These are phyloP conservation scores for Smithsoniella earleae DNA, from an alignment of 163 green algal species.

Conservation along the genomic window DNA sequence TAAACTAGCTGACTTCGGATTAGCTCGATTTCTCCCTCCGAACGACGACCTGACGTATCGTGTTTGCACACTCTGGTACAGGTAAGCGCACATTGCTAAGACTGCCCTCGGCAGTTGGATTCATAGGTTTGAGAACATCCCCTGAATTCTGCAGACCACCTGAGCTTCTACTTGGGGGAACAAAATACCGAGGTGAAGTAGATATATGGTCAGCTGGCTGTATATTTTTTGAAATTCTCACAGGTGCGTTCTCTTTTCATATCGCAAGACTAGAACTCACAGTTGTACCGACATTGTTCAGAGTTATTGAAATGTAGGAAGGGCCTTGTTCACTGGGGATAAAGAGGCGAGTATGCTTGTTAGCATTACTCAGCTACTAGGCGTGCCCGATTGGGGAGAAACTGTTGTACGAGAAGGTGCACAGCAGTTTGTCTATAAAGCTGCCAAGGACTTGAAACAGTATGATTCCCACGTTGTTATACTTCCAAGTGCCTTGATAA, in stretches of 20 bases:
- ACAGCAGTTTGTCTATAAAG: neutral
- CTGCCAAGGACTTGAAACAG: conserved; percentile 13
- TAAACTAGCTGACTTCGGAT: conserved; percentile 52
- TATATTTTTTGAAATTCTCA: conserved; percentile 94
- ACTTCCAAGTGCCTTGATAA: neutral
- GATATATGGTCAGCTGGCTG: conserved; percentile 98
- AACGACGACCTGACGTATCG: conserved; percentile 74
- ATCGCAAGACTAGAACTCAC: no score
- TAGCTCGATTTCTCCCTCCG: conserved; percentile 48
- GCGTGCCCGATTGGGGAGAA: neutral
- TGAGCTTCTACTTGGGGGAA: conserved; percentile 79
- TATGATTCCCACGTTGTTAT: neutral
- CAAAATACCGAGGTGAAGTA: conserved; percentile 72
- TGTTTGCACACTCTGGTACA: conserved; percentile 97
- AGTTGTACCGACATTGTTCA: neutral
- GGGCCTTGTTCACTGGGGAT: conserved; percentile 20
- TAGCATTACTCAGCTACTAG: conserved; percentile 8
- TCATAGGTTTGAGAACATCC: conserved; percentile 36
- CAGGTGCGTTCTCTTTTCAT: conserved; percentile 34
- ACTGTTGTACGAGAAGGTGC: neutral
- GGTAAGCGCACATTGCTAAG: conserved; percentile 46
- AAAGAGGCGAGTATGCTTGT: neutral
- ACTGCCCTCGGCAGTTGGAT: neutral
- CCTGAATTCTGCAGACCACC: conserved; percentile 57
- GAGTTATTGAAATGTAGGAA: neutral